Base-by-base conservation (phyloP, 2,329 filamentous ascomycete genomes). In the Diaporthe batatas region DNA sequence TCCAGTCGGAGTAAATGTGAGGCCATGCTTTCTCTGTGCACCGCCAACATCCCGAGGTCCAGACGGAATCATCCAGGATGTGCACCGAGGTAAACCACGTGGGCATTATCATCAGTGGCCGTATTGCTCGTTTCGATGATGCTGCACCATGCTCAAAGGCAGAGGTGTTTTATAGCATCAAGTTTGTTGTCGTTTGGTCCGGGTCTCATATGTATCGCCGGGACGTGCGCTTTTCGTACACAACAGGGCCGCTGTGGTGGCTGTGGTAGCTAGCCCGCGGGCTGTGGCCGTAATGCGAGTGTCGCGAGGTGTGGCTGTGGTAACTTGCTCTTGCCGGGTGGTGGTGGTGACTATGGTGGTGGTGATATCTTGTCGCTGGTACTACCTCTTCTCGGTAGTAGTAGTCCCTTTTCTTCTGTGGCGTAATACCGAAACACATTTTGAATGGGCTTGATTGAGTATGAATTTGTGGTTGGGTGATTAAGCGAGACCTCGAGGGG, bases 371-470 rank as follows among this genome's bases (percentile, higher is more conserved):
- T 72, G 84, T 82, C 55, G 87, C 87, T 59, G 87, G 83, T 75
- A 86, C 83, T 76, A 89, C 87, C 81, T 89, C 86, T 78, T 85
- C 85, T 79, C 89, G 88, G 82, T 89, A 89, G 82, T 89, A 88
- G 34, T 72, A 68, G 14, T 47, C 34, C 36, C 29, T 70, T 59
- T 84, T 84, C 53, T 83, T 84, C 39, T 79, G 80, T 70, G 85
- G 83, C 73, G 84, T 81, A 70, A 80, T 75, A 59, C 81, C 78
- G 82, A 89, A 88, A 78, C 87, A 89, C 87, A 89, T 89, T 32
- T 78, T 84, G 79, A 67, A 75, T 18, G 32, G 8, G 8, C 12
- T 11, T 6, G 34, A 5, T n/a, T n/a, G n/a, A n/a, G 23, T 21
- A 25, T 16, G 39, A 29, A 51, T 53, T 16, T 42, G 18, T 64